Conservation (phyloP, 805 yeast genomes). For the Metschnikowia baotianmanensis region DNA sequence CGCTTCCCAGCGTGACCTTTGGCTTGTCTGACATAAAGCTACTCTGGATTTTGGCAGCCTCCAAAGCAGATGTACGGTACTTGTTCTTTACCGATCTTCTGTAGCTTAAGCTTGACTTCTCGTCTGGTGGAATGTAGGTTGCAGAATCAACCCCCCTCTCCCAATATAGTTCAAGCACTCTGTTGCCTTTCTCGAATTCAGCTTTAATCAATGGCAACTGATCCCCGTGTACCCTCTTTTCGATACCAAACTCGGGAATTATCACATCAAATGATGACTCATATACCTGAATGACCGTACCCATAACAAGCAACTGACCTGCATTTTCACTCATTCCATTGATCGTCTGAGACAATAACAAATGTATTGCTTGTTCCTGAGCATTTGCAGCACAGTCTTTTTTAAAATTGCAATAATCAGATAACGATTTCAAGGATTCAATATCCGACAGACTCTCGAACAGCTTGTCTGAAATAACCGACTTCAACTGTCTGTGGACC, state of each 20-base stretch:
- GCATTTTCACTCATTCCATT: slow-evolving; percentile 67
- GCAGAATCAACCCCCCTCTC: slow-evolving; percentile 91
- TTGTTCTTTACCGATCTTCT: slow-evolving; percentile 76
- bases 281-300: slow-evolving; percentile 86
- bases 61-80: slow-evolving; percentile 65
- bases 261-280: slow-evolving; percentile 95
- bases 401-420: slow-evolving; percentile 93
- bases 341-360: slow-evolving; percentile 78
- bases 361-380: slow-evolving; percentile 92
- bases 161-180: slow-evolving; percentile 84
- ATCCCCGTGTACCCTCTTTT: slow-evolving; percentile 95
- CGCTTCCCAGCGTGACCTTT: slow-evolving; percentile 36
- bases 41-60: slow-evolving; percentile 63
- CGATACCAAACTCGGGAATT: slow-evolving; percentile 91
- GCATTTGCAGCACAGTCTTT: slow-evolving; percentile 92
- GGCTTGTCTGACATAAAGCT: slow-evolving; percentile 31
- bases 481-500: slow-evolving; percentile 88
- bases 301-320: slow-evolving; percentile 82
- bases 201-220: slow-evolving; percentile 91
- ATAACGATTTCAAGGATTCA: slow-evolving; percentile 72
- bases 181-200: slow-evolving; percentile 71
- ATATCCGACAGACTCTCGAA: slow-evolving; percentile 44
- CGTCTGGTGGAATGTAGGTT: slow-evolving; percentile 88
- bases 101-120: slow-evolving; percentile 71
- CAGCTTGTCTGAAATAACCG: slow-evolving; percentile 45